Evolutionary conservation across 148 eudicot genomes (phyloP), one percentile per base, ranked within the genome.

Genomic region (Silene uniflora): DNA sequence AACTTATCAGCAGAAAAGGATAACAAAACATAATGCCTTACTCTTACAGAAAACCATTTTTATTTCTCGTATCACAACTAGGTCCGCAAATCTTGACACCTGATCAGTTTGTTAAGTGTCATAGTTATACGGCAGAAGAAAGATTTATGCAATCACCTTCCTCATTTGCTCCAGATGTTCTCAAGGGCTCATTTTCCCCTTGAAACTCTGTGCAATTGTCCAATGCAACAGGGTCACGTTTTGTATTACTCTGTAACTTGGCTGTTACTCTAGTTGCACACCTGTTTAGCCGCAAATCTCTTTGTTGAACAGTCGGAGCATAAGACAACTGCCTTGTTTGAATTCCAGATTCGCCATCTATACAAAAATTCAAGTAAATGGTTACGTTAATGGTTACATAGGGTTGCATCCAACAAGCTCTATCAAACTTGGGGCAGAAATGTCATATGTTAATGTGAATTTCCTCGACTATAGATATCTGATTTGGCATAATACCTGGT

Each of bases 321-420:
- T 73, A 77, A 44, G 89, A 84, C 71, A 72, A 49, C 44, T 86
- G 87, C 66, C 67, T 86, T 35, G 55, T 89, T 69, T 91, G 91
- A 74, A 89, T 87, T 73, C 92, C 92, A 81, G 96, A 91, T 87
- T 91, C 96, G 42, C 88, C 88, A 81, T 91, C 96, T 91, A 86
- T 72, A 79, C 35, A 63, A 19, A 69, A 63, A 19, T 62, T 62
- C 8, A 54, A 71, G 72, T 27, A 66, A 25, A 55, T 46, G 46
- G 24, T 67, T 62, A 72, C 21, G 32, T 18, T 59, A 25, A 55
- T 46, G 46, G 24, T 67, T 62, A 72, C 21, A 23, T 18, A 67
- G 17, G 77, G 11, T 62, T 61, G 44, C 23, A 64, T 4, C 4
- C 23, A 74, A 68, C 25, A 74, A 79, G 64, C 75, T 35, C 18